Base-by-base conservation (phyloP, 169 alveolate genomes). In the Plasmodium reichenowi region DNA sequence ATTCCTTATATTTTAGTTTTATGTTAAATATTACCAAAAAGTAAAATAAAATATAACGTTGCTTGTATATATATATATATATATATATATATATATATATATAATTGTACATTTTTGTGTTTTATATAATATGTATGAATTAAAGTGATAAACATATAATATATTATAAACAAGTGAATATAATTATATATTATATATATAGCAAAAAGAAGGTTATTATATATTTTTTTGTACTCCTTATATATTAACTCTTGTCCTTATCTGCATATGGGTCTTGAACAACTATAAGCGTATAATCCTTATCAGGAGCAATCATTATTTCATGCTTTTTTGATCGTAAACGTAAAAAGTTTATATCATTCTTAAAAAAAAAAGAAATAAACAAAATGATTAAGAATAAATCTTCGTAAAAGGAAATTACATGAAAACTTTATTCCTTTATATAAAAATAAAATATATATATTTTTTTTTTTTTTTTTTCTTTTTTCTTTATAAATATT, bases 291-390 rank as follows among this genome's bases (percentile, higher is more conserved):
- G 97, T 93, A 94, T 94, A 98, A n/a, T 98, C 99, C 90, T 96
- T 94, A 74, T 97, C 98, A 12, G 99, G 99, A 0, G 98, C 98
- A 12, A 98, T 97, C 98, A 98, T 96, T 64, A 98, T 97, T 94
- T 98, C 99, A 87, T 98, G 97, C 87, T 96, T 96, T 94, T 96
- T 95, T 17, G 98, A 95, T 58, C 98, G 93, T 29, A 98, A 94
- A 88, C 99, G 96, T 58, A 98, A 91, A 86, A 98, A 97, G 8
- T 94, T 93, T 58, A 98, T 93, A 73, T 97, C 98, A 74, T 98
- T 97, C 92, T 95, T 95, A 10, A 80, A 72, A 48, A 7, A 20
- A 29, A 22, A 15, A 32, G 3, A 52, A 5, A 13, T 20, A 72
- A 72, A 20, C 3, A 3, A n/a, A 38, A 52, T 12, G 20, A 48